Base-by-base conservation (phyloP, 495 filamentous ascomycete genomes). In the Podospora appendiculata region DNA sequence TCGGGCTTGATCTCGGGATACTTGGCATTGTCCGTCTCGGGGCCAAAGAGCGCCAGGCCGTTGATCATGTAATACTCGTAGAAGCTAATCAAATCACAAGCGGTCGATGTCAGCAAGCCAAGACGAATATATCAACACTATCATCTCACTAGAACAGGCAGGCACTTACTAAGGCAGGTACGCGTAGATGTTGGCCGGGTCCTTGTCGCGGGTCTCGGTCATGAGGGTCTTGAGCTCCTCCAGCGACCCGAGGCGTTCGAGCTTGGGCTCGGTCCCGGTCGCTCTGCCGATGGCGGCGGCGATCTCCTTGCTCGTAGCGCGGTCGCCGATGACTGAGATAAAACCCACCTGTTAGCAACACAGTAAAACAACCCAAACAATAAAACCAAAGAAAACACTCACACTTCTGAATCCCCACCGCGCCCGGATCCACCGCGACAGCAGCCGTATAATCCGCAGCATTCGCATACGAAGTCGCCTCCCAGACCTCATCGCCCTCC, bases 391-490 rank as follows among this genome's bases (percentile, higher is more conserved):
- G 12, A 10, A 8, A 16, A 9, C 45, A 66, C 67, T 62, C 51
- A 70, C 67, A 51, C 17, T 60, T 64, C 38, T 53, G 48, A 25
- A 64, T 16, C 3, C 65, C 65, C 6, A 61, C 57, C 12, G 63
- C 65, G 2, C 49, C 25, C 41, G 50, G 51, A 54, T 70, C 65
- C 13, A 54, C 44, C 41, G 62, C 65, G 4, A 70, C 57, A 10
- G 61, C 62, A 5, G 69, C 67, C n/a, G 65, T 67, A 51, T 56
- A 71, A 46, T 68, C 52, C 1, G 70, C 70, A 8, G 67, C 59
- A 47, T 67, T 63, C 13, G 48, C 53, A 51, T 71, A 70, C 0
- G 56, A 68, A 1, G 67, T 70, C 1, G 45, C 54, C 45, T 73
- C 70, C 57, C 55, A 64, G 16, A 58, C 39, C 56, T 73, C 69